Evolutionary conservation across 116 monocot genomes (phyloP).

Genomic region (Dioscorea cayenensis): DNA sequence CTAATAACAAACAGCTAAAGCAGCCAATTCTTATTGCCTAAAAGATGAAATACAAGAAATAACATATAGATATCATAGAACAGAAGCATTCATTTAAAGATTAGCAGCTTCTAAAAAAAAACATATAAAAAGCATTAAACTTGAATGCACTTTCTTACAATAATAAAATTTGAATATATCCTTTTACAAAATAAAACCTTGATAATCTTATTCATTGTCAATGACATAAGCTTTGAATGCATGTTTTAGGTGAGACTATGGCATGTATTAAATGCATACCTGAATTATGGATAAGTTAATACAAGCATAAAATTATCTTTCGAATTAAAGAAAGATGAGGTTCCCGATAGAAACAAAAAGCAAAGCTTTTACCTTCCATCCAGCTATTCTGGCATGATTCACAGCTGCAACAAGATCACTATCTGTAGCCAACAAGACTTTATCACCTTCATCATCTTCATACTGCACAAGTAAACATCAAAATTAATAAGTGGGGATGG

Average conservation of each 20-base stretch:
- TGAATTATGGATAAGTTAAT: neutral
- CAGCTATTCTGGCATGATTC: conserved; percentile 59
- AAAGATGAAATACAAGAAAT: too few species aligned
- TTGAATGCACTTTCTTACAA: too few species aligned
- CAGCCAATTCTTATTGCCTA: too few species aligned
- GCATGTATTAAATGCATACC: too few species aligned
- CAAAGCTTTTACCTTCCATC: conserved; percentile 50
- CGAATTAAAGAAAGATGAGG: neutral
- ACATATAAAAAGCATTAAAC: too few species aligned
- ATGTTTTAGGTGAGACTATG: neutral
- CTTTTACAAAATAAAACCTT: neutral
- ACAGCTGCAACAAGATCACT: conserved; percentile 77
- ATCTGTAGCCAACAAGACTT: conserved; percentile 62
- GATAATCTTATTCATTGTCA: neutral
- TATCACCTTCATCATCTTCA: conserved; percentile 95
- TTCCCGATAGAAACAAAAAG: neutral
- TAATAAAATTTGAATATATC: too few species aligned
- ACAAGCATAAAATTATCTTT: neutral
- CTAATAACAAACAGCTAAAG: too few species aligned
- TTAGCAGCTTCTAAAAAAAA: too few species aligned
- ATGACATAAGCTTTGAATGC: neutral
- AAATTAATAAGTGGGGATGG: neutral
- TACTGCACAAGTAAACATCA: conserved; percentile 46
- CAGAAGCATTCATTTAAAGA: too few species aligned
- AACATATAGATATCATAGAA: too few species aligned